Evolutionary conservation across 2,329 filamentous ascomycete genomes (phyloP).

Genomic region (Colletotrichum incanum): DNA sequence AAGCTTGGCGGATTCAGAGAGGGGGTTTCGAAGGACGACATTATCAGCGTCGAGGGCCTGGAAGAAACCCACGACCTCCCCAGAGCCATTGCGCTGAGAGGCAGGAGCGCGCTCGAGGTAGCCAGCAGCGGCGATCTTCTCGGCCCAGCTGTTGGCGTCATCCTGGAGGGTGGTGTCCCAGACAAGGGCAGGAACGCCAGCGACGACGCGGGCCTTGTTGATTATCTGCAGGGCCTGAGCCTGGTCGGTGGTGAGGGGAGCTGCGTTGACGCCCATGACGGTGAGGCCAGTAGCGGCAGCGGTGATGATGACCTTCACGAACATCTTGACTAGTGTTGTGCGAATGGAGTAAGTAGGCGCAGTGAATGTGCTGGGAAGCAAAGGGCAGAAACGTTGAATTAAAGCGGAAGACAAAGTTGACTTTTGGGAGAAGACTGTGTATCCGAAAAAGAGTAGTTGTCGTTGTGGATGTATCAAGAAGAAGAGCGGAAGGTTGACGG

Average conservation of each 20-base stretch:
- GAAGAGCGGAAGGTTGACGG: not conserved
- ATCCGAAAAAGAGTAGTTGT: not conserved
- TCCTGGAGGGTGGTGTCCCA: conserved; percentile 5
- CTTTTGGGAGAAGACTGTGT: not conserved
- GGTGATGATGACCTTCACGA: not conserved
- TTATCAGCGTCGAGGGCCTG: not conserved
- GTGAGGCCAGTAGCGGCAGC: not conserved
- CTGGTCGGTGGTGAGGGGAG: not conserved
- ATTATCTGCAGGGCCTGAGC: not conserved
- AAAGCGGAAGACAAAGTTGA: no score
- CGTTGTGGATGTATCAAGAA: not conserved
- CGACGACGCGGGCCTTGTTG: not conserved
- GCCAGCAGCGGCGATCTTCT: not conserved
- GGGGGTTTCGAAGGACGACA: not conserved
- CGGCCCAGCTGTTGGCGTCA: conserved; percentile 10
- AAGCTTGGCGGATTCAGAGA: not conserved
- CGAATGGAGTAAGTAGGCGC: not conserved
- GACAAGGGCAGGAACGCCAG: not conserved
- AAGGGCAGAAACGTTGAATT: not conserved
- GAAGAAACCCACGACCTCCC: conserved; percentile 20
- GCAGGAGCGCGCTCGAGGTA: conserved; percentile 11
- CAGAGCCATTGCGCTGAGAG: conserved; percentile 22
- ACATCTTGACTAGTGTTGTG: conserved; percentile 2
- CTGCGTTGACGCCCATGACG: not conserved
- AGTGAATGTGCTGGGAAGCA: not conserved